Conservation (phyloP, 2,329 filamentous ascomycete species). For the Aspergillus sp. region DNA sequence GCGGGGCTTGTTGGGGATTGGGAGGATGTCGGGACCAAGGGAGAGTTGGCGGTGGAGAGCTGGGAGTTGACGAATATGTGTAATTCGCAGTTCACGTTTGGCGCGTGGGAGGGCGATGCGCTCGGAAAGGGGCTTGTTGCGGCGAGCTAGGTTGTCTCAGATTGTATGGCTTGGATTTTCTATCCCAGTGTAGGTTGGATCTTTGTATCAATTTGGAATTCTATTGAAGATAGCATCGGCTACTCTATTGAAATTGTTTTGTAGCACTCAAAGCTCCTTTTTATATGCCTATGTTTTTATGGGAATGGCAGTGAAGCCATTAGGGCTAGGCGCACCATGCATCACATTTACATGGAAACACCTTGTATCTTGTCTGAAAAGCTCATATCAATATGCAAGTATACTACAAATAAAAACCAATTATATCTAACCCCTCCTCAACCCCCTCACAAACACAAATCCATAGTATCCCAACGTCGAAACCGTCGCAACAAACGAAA, state of each 20-base stretch:
- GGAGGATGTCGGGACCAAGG: slow-evolving; percentile 48
- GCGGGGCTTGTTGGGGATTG: slow-evolving; percentile 59
- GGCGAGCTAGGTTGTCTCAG: background rate
- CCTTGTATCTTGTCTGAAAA: background rate
- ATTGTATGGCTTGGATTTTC: background rate
- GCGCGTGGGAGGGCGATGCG: slow-evolving; percentile 36
- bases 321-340: background rate
- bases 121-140: background rate
- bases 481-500: slow-evolving; percentile 28
- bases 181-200: background rate
- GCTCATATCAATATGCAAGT: background rate
- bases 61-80: slow-evolving; percentile 71
- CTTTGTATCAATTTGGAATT: too few species aligned
- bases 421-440: background rate
- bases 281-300: too few species aligned
- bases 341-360: background rate
- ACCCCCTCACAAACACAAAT: slow-evolving; percentile 24
- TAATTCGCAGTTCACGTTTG: slow-evolving; percentile 64
- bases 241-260: too few species aligned
- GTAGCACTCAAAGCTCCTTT: too few species aligned
- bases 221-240: too few species aligned
- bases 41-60: slow-evolving; percentile 57
- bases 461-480: slow-evolving; percentile 33
- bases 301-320: too few species aligned
- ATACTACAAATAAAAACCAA: background rate